Conservation (phyloP, 2,329 filamentous ascomycete species). For the Leptographium wingfieldii region DNA sequence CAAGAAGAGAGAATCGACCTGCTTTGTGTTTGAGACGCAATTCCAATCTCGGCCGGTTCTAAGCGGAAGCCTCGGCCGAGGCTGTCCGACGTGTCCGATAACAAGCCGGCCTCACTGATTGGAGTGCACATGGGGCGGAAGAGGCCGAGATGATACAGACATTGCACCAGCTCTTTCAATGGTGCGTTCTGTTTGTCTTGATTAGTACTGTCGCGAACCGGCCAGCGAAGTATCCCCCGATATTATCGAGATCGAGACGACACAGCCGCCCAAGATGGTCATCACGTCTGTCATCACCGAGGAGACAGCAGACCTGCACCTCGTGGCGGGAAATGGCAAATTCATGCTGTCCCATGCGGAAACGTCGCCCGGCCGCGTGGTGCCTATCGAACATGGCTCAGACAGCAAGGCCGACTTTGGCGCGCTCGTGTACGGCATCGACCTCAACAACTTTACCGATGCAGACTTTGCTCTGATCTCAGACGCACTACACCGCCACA, state of each 20-base stretch:
- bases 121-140: neutral
- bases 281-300: conserved; percentile 14
- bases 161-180: neutral
- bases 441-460: conserved; percentile 22
- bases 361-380: conserved; percentile 13
- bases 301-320: conserved; percentile 10
- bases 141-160: neutral
- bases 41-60: neutral
- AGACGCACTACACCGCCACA: conserved; percentile 21
- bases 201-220: no score
- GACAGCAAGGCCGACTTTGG: conserved; percentile 23
- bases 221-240: no score
- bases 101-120: neutral
- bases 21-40: neutral
- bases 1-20: neutral
- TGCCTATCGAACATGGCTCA: conserved; percentile 15
- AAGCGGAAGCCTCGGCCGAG: neutral
- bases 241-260: neutral
- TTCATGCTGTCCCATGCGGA: conserved; percentile 17
- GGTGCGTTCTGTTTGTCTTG: neutral
- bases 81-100: neutral
- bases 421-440: conserved; percentile 22
- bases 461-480: conserved; percentile 21
- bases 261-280: conserved; percentile 12
- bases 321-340: conserved; percentile 1